Evolutionary conservation across 495 filamentous ascomycete species (phyloP).

Genomic region (Terfezia claveryi): DNA sequence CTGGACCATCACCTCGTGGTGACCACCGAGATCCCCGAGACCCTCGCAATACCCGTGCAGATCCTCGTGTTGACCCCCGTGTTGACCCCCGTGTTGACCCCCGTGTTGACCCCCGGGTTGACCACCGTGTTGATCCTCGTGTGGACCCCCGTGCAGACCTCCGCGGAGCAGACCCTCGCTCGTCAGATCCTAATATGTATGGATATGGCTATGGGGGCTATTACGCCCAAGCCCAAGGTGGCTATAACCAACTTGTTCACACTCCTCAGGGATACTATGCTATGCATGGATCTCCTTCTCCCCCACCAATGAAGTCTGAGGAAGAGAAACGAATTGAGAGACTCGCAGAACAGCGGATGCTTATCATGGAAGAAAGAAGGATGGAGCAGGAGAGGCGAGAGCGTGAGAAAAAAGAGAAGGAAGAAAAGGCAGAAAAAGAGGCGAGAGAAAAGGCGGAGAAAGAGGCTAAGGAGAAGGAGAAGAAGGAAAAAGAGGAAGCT

Average conservation of each 20-base stretch:
- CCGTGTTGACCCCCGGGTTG: no score
- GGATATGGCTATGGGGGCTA: neutral
- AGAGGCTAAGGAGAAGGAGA: conserved; percentile 21
- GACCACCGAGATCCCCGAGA: neutral
- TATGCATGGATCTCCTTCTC: neutral
- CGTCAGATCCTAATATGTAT: neutral
- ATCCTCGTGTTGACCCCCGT: no score
- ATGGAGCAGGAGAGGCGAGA: conserved; percentile 15
- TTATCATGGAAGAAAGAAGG: neutral
- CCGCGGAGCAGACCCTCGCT: no score
- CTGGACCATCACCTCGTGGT: neutral
- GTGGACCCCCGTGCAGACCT: no score
- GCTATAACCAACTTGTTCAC: neutral
- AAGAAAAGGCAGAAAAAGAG: conserved; percentile 21
- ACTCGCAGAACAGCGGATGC: neutral
- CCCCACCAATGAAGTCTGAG: conserved; percentile 12
- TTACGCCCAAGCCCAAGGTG: neutral
- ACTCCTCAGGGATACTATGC: neutral
- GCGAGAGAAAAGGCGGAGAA: conserved; percentile 16
- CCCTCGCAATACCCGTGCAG: neutral
- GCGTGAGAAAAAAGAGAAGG: conserved; percentile 13
- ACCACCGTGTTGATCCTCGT: no score
- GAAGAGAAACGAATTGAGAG: conserved; percentile 14
- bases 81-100: no score
- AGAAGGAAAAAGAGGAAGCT: conserved; percentile 14